These are phyloP conservation scores for Backusella tuberculispora DNA, from an alignment of 192 early-diverging fungal species.

Conservation along the genomic window DNA sequence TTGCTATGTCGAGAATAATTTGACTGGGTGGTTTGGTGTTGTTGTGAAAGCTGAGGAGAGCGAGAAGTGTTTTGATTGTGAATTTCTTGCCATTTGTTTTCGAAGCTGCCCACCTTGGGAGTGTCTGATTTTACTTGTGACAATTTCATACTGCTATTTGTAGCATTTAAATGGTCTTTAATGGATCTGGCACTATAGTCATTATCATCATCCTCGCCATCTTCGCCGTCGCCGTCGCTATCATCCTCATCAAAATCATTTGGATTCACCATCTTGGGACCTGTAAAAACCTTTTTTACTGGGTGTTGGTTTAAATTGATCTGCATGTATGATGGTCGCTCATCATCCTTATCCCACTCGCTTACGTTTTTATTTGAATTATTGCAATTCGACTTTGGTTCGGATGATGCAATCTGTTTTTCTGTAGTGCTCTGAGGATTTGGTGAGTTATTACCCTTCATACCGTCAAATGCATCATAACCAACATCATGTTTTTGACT, in stretches of 20 bases:
- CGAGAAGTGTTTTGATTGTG: neutral
- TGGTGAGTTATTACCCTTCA: neutral
- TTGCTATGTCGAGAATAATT: neutral
- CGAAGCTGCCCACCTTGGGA: neutral
- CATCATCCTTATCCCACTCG: slow-evolving; percentile 2
- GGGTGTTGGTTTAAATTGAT: slow-evolving; percentile 13
- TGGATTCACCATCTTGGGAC: slow-evolving; percentile 3
- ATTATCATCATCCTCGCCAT: neutral
- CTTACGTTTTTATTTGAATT: neutral
- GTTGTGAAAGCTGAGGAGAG: neutral
- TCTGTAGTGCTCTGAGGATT: neutral
- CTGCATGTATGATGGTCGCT: slow-evolving; percentile 19
- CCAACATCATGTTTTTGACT: neutral
- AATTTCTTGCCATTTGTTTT: neutral
- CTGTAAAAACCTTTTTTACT: neutral
- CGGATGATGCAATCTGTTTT: neutral
- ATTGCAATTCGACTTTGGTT: neutral
- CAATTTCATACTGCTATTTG: neutral
- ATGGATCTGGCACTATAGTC: neutral
- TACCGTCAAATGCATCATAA: neutral
- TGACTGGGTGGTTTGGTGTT: neutral
- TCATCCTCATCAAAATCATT: neutral
- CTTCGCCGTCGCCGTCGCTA: neutral
- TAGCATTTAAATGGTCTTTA: neutral
- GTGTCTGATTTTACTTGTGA: neutral